phyloP scores from a whole-genome alignment of 2,329 filamentous ascomycete genomes.

The Xylariaceae sp. region DNA sequence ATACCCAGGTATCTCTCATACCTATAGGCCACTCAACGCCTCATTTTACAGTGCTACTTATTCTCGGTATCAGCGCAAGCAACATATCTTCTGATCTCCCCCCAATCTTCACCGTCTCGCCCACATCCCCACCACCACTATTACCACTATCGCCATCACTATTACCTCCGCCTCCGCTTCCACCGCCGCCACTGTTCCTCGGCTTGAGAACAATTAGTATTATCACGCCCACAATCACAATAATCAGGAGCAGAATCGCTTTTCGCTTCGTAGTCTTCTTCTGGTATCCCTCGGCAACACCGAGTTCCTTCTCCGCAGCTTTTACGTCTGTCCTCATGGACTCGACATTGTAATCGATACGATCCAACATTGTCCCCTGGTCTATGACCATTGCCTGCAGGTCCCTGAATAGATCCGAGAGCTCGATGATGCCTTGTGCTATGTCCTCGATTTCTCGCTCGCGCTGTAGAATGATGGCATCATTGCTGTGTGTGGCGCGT shows the following conservation, averaged over 20 bases:
- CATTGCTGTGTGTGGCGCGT: conserved; percentile 67
- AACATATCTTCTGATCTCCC: conserved; percentile 6
- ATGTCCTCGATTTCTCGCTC: conserved; percentile 98
- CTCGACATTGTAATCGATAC: conserved; percentile 98
- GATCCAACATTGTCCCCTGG: conserved; percentile 84
- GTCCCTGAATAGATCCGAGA: conserved; percentile 95
- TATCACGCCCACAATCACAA: conserved; percentile 82
- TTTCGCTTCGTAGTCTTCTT: conserved; percentile 84
- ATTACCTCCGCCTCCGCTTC: conserved; percentile 4
- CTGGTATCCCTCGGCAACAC: conserved; percentile 84
- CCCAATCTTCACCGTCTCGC: conserved; percentile 2
- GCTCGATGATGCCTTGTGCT: conserved; percentile 93
- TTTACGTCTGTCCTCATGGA: conserved; percentile 92
- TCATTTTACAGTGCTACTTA: conserved; percentile 1
- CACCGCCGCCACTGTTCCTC: conserved; percentile 41
- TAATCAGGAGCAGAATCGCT: conserved; percentile 80
- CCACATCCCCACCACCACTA: conserved; percentile 1
- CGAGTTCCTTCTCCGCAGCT: conserved; percentile 86
- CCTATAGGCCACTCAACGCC: neutral
- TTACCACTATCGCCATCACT: neutral
- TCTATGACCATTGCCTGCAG: conserved; percentile 94
- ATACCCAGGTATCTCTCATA: conserved; percentile 8
- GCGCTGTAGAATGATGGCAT: conserved; percentile 81
- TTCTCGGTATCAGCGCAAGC: neutral
- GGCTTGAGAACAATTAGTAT: conserved; percentile 81